phyloP scores from a whole-genome alignment of 2,329 filamentous ascomycete species.

The Phoma sp. region DNA sequence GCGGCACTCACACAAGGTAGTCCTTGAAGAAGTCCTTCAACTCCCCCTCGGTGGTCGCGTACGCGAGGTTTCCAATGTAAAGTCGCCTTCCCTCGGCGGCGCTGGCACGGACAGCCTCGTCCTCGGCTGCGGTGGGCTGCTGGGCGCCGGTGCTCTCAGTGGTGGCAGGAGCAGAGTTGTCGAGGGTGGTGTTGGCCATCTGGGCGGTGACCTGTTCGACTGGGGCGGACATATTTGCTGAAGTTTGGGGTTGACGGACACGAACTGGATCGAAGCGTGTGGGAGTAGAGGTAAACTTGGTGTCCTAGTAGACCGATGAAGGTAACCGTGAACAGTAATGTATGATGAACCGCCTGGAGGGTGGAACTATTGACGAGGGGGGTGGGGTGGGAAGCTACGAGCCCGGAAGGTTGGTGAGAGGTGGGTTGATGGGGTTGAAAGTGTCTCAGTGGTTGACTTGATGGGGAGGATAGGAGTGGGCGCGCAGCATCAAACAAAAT shows the following conservation, averaged over 20 bases:
- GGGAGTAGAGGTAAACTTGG: slow-evolving; percentile 50
- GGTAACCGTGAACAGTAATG: slow-evolving; percentile 48
- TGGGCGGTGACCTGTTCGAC: slow-evolving; percentile 79
- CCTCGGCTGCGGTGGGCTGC: slow-evolving; percentile 75
- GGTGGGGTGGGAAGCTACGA: slow-evolving; percentile 60
- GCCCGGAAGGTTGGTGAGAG: slow-evolving; percentile 47
- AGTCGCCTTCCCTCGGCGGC: slow-evolving; percentile 98
- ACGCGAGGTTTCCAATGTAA: slow-evolving; percentile 99
- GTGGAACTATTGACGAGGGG: slow-evolving; percentile 59
- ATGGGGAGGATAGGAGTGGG: slow-evolving; percentile 37
- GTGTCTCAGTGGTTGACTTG: slow-evolving; percentile 43
- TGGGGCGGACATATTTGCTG: slow-evolving; percentile 79
- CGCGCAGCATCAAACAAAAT: slow-evolving; percentile 34
- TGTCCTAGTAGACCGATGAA: slow-evolving; percentile 50
- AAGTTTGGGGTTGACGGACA: slow-evolving; percentile 61
- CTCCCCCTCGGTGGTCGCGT: slow-evolving; percentile 99
- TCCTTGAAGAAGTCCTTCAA: slow-evolving; percentile 99
- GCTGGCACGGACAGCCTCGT: slow-evolving; percentile 93
- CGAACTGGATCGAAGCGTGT: slow-evolving; percentile 52
- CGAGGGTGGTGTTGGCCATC: slow-evolving; percentile 69
- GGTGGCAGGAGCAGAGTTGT: slow-evolving; percentile 54
- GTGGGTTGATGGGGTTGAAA: slow-evolving; percentile 38
- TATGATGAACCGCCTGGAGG: slow-evolving; percentile 53
- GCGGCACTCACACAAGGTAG: slow-evolving; percentile 90
- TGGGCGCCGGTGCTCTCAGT: slow-evolving; percentile 56